Conservation (phyloP, 1,139 yeast genomes). For the Kodamaea sp. region DNA sequence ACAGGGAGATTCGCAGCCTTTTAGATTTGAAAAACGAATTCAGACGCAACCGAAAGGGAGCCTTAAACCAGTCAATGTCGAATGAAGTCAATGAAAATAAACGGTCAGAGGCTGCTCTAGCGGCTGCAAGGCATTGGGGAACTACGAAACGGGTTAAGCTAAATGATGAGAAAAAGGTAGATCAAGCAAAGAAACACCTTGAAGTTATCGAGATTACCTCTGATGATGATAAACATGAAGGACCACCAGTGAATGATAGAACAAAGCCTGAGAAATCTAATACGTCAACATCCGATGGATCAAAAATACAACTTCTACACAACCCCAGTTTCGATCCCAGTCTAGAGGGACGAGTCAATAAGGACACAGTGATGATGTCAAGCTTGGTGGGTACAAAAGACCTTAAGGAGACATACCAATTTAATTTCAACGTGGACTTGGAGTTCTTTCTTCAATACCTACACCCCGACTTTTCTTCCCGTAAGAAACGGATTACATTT, state of each 20-base stretch:
- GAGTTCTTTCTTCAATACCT: constrained; percentile 38
- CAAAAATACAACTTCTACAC: constrained; percentile 27
- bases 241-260: too few relatives aligned
- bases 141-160: constrained; percentile 4
- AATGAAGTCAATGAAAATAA: constrained; percentile 8
- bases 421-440: constrained; percentile 50
- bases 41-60: too few relatives aligned
- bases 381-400: constrained; percentile 15
- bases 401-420: constrained; percentile 45
- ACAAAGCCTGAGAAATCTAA: too few relatives aligned
- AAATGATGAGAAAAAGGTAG: too few relatives aligned
- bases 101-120: constrained; percentile 26
- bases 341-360: constrained; percentile 18
- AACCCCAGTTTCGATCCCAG: constrained; percentile 25
- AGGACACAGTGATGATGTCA: constrained; percentile 26
- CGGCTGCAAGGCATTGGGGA: constrained; percentile 31
- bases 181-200: background rate
- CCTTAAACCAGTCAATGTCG: too few relatives aligned
- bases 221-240: too few relatives aligned
- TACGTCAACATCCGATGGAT: too few relatives aligned
- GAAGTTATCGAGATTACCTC: constrained; percentile 3
- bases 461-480: constrained; percentile 24
- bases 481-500: constrained; percentile 28
- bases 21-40: too few relatives aligned
- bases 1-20: too few relatives aligned